Percentiles rank a stretch among this genome's conserved stretches.
These are phyloP conservation scores for Irpex rosettiformis DNA, from an alignment of 1,284 basidiomycete species.

Conservation along the genomic window DNA sequence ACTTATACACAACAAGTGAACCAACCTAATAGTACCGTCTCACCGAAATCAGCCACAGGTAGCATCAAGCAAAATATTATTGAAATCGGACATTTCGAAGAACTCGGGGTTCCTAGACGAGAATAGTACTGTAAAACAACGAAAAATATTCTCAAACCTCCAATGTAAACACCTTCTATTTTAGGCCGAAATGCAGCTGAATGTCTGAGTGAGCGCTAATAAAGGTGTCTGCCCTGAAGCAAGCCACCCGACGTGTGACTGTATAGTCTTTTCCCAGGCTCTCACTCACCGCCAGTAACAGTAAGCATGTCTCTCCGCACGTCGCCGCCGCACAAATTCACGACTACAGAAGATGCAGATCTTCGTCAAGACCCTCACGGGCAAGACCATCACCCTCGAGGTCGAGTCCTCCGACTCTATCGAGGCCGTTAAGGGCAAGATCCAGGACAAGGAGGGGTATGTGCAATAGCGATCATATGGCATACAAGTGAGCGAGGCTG, in stretches of 20 bases:
- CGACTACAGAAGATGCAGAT: conserved; percentile 72
- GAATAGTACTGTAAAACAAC: too few relatives aligned
- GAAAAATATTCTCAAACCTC: too few relatives aligned
- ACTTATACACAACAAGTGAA: too few relatives aligned
- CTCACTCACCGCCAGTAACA: conserved; percentile 22
- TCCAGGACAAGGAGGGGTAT: conserved; percentile 90
- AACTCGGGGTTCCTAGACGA: too few relatives aligned
- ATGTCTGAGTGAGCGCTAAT: not conserved
- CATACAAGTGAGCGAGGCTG: not conserved
- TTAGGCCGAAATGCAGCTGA: not conserved
- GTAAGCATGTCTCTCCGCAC: conserved; percentile 20
- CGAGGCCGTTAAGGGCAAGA: conserved; percentile 91
- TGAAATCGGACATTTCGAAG: too few relatives aligned
- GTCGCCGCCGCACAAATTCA: conserved; percentile 23
- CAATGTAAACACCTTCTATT: not conserved
- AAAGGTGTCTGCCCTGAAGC: conserved; percentile 32
- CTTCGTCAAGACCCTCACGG: conserved; percentile 95
- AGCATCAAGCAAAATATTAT: too few relatives aligned
- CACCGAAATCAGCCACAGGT: too few relatives aligned
- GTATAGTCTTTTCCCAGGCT: conserved; percentile 40
- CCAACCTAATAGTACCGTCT: too few relatives aligned
- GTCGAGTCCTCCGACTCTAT: conserved; percentile 96
- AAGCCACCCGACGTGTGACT: conserved; percentile 42
- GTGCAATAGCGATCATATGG: conserved; percentile 18
- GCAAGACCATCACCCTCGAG: too few relatives aligned